Evolutionary conservation across 164 flowering plant genomes (phyloP).

Genomic region (Dillenia suffruticosa): DNA sequence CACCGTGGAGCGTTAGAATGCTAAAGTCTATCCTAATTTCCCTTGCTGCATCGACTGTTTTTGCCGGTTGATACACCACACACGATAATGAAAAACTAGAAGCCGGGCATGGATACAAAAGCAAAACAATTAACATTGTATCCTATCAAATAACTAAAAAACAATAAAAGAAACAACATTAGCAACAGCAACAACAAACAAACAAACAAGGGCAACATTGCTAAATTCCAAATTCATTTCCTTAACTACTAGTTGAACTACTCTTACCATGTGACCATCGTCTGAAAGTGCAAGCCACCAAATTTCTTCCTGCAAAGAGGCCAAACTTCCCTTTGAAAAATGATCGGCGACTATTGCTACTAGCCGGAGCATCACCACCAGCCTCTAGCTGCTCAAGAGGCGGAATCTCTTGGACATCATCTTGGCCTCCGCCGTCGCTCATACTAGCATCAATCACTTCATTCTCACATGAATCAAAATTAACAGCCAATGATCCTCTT

Average conservation of each 20-base stretch:
- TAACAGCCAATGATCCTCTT: conserved; percentile 47
- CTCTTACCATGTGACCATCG: conserved; percentile 36
- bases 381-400: background rate
- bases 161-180: too few species aligned
- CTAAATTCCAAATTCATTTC: conserved; percentile 3
- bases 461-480: conserved; percentile 44
- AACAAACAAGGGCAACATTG: too few species aligned
- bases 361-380: conserved; percentile 18
- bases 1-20: too few species aligned
- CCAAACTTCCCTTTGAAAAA: conserved; percentile 32
- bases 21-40: too few species aligned
- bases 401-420: conserved; percentile 26
- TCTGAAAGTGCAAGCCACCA: conserved; percentile 44
- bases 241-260: conserved; percentile 15
- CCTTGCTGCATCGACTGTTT: too few species aligned
- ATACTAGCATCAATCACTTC: conserved; percentile 39
- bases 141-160: too few species aligned
- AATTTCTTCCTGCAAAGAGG: conserved; percentile 35
- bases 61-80: too few species aligned
- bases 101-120: too few species aligned
- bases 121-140: too few species aligned
- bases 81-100: too few species aligned
- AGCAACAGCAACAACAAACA: too few species aligned
- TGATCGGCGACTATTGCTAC: conserved; percentile 24
- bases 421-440: conserved; percentile 45